Base-by-base conservation (phyloP, 345 rosid species). In the Salix suchowensis region DNA sequence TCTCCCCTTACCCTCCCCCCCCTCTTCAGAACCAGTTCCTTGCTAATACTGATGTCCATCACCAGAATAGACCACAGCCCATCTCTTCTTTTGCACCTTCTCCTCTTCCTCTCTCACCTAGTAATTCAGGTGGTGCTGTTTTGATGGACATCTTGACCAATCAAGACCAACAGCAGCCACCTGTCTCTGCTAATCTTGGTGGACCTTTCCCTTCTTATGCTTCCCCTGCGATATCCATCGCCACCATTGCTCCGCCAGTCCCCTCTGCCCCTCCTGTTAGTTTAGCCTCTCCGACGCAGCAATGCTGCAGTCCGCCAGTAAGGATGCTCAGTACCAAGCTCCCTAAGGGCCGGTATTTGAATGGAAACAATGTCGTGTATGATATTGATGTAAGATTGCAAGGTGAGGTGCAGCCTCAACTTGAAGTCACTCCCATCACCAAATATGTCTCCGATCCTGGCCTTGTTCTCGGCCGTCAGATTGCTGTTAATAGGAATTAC, bases 401-500 rank as follows among this genome's bases (percentile, higher is more conserved):
- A 3, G 97, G 94, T 14, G 96, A 90, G 86, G 77, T 79, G 71
- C 94, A 91, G 81, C 92, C 96, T 2, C 91, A 91, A 87, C 96
- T 96, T 2, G 99, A 91, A 87, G 96, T 87, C 60, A 91, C 92
- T 73, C 98, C 99, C 39, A 96, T 96, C 72, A 93, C 99, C 8
- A 93, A 89, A 79, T 95, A 95, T 79, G 86, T 80, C 6, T 93
- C 97, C 60, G 98, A 95, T 76, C 97, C 98, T 52, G 92, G 86
- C 80, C 96, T 91, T 15, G 84, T 88, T 0, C 79, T 95, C 30
- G 99, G 99, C 10, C 82, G 94, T 6, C 98, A 93, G 80, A 91
- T 95, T 75, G 97, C 98, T 7, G 97, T 91, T 34, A 95, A 88
- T 70, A 84, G 82, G 83, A 81, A 82, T 15, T 95, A 95, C 71